Percentiles rank a stretch among this genome's conserved stretches.
Evolutionary conservation across 169 alveolate species (phyloP).

Genomic region (Cyclospora cayetanensis): DNA sequence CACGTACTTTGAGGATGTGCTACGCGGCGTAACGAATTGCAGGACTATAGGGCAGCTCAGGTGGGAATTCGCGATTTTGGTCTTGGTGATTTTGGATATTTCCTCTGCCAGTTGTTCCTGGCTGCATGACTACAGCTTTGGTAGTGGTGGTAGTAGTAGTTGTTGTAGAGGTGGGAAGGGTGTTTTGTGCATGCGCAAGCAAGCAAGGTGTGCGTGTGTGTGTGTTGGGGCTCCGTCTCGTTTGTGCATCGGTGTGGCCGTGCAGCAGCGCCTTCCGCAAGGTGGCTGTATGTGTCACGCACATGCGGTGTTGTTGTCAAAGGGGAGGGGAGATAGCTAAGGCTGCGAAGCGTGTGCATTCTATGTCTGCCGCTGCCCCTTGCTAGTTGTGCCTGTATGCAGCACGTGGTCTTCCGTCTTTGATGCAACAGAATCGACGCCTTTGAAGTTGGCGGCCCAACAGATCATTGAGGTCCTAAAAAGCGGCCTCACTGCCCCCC

Average conservation of each 20-base stretch:
- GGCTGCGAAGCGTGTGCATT: too few species aligned
- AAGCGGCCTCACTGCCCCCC: neutral
- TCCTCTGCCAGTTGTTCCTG: too few species aligned
- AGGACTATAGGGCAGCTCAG: slow-evolving; percentile 28
- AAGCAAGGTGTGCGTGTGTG: neutral
- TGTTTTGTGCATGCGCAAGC: neutral
- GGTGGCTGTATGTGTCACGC: too few species aligned
- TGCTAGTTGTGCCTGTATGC: too few species aligned
- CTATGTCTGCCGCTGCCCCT: too few species aligned
- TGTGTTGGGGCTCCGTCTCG: neutral
- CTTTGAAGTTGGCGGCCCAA: neutral
- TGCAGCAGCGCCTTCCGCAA: neutral
- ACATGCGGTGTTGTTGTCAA: too few species aligned
- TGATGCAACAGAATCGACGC: neutral
- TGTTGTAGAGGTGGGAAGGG: too few species aligned
- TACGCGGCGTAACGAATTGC: slow-evolving; percentile 5
- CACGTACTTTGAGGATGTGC: neutral
- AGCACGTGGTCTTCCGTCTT: neutral
- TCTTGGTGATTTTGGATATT: neutral
- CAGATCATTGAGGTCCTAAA: neutral
- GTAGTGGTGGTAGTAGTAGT: too few species aligned
- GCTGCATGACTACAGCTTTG: too few species aligned
- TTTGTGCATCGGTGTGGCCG: neutral
- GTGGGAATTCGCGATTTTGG: neutral
- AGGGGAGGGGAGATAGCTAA: too few species aligned